Base-by-base conservation (phyloP, 371 early-diverging fungal genomes). In the Zancudomyces culisetae region DNA sequence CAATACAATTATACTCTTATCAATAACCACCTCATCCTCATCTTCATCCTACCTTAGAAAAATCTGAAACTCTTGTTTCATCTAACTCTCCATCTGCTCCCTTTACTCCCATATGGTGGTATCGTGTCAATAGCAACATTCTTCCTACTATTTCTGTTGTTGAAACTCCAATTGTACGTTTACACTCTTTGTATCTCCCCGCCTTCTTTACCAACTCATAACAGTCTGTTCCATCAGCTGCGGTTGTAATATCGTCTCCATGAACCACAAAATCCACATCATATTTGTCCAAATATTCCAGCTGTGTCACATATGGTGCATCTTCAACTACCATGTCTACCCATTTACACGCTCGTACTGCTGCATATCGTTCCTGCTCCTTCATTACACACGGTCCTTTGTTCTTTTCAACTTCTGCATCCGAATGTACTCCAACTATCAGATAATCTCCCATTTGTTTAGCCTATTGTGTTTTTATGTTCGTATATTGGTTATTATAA, bases 391-490 rank as follows among this genome's bases (percentile, higher is more conserved):
- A 85, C 20, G 90, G 87, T 3, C 95, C 94, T 68, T 98, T 98
- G 74, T 96, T 80, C 54, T 76, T 73, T 54, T 76, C 74, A 54
- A 94, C 90, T 57, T 88, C 90, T 51, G 71, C 79, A 64, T 90
- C 92, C 20, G 90, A 90, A 70, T 93, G 93, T 40, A 96, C 91
- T 50, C 97, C 98, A 2, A 90, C 94, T 13, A 97, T 83, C n/a
- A 97, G 70, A 55, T 75, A 76, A 60, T 90, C 93, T 49, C 90
- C 87, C 78, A 92, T 86, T 43, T 76, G 80, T 68, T 79, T 88
- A 15, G 94, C 92, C 83, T 87, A 68, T 22, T 27, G n/a, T n/a
- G n/a, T n/a, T n/a, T n/a, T n/a, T n/a, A n/a, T n/a, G n/a, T n/a
- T n/a, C n/a, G n/a, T n/a, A n/a, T n/a, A n/a, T n/a, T n/a, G n/a